A percentile compares a stretch with the other conserved stretches of the same genome.
These are phyloP conservation scores for Coccinonectria pachysandricola DNA, from an alignment of 2,329 filamentous ascomycete species.

Conservation along the genomic window DNA sequence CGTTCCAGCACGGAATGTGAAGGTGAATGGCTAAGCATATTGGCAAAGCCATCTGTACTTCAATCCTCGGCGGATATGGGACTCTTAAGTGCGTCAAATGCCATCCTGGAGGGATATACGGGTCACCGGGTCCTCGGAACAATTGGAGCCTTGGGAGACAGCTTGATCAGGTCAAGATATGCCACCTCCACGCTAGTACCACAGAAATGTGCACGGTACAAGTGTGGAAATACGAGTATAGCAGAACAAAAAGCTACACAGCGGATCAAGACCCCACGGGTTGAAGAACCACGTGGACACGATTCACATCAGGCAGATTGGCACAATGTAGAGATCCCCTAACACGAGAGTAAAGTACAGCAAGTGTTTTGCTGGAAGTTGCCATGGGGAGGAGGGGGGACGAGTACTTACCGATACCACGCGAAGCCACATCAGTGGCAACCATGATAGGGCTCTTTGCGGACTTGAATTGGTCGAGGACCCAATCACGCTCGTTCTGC, in stretches of 20 bases:
- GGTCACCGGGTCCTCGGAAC: slow-evolving; percentile 46
- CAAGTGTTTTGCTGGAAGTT: slow-evolving; percentile 47
- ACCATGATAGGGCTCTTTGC: slow-evolving; percentile 99
- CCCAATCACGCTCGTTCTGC: slow-evolving; percentile 99
- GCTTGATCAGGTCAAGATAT: slow-evolving; percentile 72
- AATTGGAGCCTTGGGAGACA: slow-evolving; percentile 49
- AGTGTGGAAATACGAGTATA: slow-evolving; percentile 69
- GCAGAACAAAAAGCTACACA: slow-evolving; percentile 39
- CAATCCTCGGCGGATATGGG: slow-evolving; percentile 46
- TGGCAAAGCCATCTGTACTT: slow-evolving; percentile 37
- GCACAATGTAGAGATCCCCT: slow-evolving; percentile 81
- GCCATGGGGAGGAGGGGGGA: slow-evolving; percentile 38
- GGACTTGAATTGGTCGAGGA: slow-evolving; percentile 98
- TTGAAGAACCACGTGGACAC: slow-evolving; percentile 73
- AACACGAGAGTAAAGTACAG: slow-evolving; percentile 88
- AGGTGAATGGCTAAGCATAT: slow-evolving; percentile 38
- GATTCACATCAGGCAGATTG: slow-evolving; percentile 80
- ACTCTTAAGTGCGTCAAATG: slow-evolving; percentile 49
- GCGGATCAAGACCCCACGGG: slow-evolving; percentile 73
- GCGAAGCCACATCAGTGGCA: slow-evolving; percentile 97
- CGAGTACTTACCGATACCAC: slow-evolving; percentile 97
- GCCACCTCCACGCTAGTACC: slow-evolving; percentile 72
- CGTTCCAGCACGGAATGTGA: slow-evolving; percentile 46
- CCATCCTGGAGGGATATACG: slow-evolving; percentile 40
- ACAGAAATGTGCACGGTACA: slow-evolving; percentile 48